These are phyloP conservation scores for Flaveria bidentis DNA, from an alignment of 129 eudicot genomes.

Conservation along the genomic window DNA sequence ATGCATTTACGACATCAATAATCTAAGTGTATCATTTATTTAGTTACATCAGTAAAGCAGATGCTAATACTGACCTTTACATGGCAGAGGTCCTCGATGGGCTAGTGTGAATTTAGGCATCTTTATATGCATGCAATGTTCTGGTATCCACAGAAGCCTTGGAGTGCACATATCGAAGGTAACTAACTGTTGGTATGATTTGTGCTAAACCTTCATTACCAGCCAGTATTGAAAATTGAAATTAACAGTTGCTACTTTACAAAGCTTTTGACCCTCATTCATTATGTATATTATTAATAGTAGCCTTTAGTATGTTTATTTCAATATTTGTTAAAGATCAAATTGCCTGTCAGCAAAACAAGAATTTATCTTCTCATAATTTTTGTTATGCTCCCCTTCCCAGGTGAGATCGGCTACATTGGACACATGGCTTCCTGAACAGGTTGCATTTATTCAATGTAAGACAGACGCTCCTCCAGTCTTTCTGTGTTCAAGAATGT, in stretches of 20 bases:
- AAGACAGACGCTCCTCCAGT: constrained; percentile 34
- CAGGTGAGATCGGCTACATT: constrained; percentile 96
- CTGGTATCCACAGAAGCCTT: constrained; percentile 98
- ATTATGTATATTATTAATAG: constrained; percentile 2
- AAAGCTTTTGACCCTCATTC: not conserved
- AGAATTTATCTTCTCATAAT: constrained; percentile 21
- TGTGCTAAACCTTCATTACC: constrained; percentile 15
- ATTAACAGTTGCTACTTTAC: constrained; percentile 16
- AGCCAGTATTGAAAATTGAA: constrained; percentile 19
- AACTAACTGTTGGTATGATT: constrained; percentile 13
- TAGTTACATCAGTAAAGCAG: constrained; percentile 9
- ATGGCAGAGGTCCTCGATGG: constrained; percentile 97
- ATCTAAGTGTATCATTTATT: not conserved
- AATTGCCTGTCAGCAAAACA: constrained; percentile 10
- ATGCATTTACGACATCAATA: constrained; percentile 19
- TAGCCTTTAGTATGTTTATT: constrained; percentile 18
- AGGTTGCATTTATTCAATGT: constrained; percentile 90
- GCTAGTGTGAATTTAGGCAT: constrained; percentile 95
- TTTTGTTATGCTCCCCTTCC: constrained; percentile 27
- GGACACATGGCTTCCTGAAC: constrained; percentile 99
- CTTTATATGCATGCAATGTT: constrained; percentile 97
- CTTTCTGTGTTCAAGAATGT: not conserved
- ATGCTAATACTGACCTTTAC: constrained; percentile 19
- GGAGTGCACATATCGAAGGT: constrained; percentile 99
- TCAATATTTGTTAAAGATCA: not conserved